Percentiles rank a stretch among this genome's conserved stretches.
Conservation (phyloP, 495 filamentous ascomycete genomes). For the Cenococcum geophilum region DNA sequence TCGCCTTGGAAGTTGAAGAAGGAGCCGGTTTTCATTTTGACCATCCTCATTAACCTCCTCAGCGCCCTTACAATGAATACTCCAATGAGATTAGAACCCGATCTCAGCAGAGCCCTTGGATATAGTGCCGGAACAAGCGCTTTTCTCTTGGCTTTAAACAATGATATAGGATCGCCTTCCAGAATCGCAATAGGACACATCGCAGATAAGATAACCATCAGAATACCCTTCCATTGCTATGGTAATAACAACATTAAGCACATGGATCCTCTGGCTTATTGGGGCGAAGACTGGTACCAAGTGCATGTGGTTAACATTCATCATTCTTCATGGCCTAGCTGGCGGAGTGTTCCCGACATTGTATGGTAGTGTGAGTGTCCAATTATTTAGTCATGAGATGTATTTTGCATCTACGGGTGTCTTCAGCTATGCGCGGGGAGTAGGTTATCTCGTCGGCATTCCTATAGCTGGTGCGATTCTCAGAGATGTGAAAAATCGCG, state of each 20-base stretch:
- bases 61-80: constrained; percentile 3
- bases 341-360: constrained; percentile 3
- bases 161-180: constrained; percentile 1
- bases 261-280: constrained; percentile 10
- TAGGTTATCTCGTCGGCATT: constrained; percentile 11
- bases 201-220: constrained; percentile 10
- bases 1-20: not conserved
- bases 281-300: not conserved
- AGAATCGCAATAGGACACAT: constrained; percentile 6
- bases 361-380: not conserved
- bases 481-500: not conserved
- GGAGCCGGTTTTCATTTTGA: constrained; percentile 7
- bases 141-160: constrained; percentile 1
- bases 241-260: not conserved
- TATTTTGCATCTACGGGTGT: constrained; percentile 9
- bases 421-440: constrained; percentile 5
- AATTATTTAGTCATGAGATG: constrained; percentile 11
- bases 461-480: constrained; percentile 11
- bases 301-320: constrained; percentile 4
- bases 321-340: constrained; percentile 2
- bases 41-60: constrained; percentile 9
- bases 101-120: constrained; percentile 8
- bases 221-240: constrained; percentile 6
- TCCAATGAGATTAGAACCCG: constrained; percentile 7
- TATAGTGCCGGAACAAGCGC: not conserved